A percentile compares a stretch with the other conserved stretches of the same genome.
Evolutionary conservation across 2,329 filamentous ascomycete species (phyloP).

Genomic region (Metarhizium brunneum): DNA sequence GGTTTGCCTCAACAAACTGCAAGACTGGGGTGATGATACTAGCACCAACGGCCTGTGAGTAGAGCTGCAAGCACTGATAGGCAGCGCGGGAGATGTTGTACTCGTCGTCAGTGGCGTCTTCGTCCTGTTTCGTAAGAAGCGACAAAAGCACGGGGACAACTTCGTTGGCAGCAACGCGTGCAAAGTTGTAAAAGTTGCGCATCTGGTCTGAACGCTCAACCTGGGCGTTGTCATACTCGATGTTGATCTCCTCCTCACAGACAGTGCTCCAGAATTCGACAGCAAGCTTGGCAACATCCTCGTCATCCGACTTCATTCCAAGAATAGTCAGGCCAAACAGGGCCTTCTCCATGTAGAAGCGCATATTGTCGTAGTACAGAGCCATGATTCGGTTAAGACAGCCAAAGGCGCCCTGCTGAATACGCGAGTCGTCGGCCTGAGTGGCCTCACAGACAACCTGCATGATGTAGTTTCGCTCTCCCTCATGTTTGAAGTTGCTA

Average conservation of each 20-base stretch:
- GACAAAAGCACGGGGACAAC: conserved; percentile 86
- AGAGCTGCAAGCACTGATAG: conserved; percentile 94
- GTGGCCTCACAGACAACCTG: conserved; percentile 99
- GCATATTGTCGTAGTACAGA: conserved; percentile 99
- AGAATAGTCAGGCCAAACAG: conserved; percentile 94
- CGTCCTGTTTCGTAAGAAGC: conserved; percentile 92
- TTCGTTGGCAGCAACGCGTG: conserved; percentile 82
- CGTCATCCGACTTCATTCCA: conserved; percentile 96
- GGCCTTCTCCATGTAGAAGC: conserved; percentile 99
- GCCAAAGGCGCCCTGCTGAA: conserved; percentile 93
- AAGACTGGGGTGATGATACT: conserved; percentile 82
- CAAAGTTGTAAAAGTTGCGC: conserved; percentile 93
- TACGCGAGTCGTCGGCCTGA: conserved; percentile 80
- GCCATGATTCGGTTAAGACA: conserved; percentile 98
- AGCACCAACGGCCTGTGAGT: conserved; percentile 81
- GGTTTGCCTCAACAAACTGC: conserved; percentile 81
- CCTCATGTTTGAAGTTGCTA: conserved; percentile 98
- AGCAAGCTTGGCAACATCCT: conserved; percentile 95
- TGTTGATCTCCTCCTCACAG: conserved; percentile 95
- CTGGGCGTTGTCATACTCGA: conserved; percentile 87
- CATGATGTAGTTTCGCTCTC: conserved; percentile 99
- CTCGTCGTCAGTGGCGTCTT: conserved; percentile 92
- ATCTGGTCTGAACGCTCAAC: conserved; percentile 72
- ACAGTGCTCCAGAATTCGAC: conserved; percentile 99
- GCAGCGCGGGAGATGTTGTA: conserved; percentile 94